Base-by-base conservation (phyloP, 441 rosid genomes). In the Eutrema salsugineum region DNA sequence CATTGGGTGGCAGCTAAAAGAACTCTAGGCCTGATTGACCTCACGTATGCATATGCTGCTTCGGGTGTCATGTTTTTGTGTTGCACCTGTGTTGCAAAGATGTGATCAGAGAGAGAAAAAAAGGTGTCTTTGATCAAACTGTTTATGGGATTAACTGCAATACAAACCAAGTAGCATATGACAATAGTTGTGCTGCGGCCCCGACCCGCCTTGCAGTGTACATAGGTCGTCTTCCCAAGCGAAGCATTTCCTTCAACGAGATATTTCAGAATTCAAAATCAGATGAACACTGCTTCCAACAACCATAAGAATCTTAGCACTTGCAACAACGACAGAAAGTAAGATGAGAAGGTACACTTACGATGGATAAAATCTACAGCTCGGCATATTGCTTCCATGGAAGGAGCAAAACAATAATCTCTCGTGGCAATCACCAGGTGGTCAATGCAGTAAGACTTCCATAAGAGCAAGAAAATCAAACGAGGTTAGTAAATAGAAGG, bases 331-430 rank as follows among this genome's bases (percentile, higher is more conserved):
- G 33, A 1, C 24, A 15, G 2, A 15, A 24, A 7, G 3, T 17
- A 76, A 33, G 71, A 40, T 24, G 54, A 59, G 40, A 60, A 65
- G 33, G 24, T 59, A 57, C 3, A 70, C 80, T 36, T 68, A 77
- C 99, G 68, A 58, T 84, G 90, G 66, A 95, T 89, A 63, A 95
- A 95, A 48, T 88, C 95, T 44, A 95, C 94, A 57, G 99, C 99
- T 78, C 70, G 91, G 78, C 84, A 84, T 68, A 93, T 89, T 39
- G 90, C 88, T 70, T 73, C 78, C 79, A 91, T 66, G 11, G 94
- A 88, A 38, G 99, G 99, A 49, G 98, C 99, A 85, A 95, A 95
- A 76, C 91, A 95, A 80, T 95, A 95, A 77, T 95, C 99, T 78
- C 97, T 85, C 19, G 99, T 95, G 63, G 99, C 96, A 70, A 95